Base-by-base conservation (phyloP, 768 basidiomycete genomes). In the Suillus decipiens region DNA sequence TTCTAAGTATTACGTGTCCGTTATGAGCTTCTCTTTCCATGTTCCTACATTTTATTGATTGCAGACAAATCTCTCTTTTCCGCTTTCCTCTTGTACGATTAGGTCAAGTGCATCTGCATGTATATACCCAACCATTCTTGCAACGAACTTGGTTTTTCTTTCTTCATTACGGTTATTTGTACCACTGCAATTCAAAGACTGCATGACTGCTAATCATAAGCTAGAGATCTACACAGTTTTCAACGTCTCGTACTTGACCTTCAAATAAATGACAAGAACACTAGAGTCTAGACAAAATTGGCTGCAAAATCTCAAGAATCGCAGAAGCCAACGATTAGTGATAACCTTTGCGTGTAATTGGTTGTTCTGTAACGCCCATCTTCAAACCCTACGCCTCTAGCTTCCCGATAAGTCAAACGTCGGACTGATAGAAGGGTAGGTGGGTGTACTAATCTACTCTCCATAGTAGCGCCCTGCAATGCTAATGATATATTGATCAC, bases 371-470 rank as follows among this genome's bases (percentile, higher is more conserved):
- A 10, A 34, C 17, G 51, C 17, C 10, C 31, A 19, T 19, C 33
- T 34, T 33, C 19, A 54, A 11, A n/a, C 51, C n/a, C n/a, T 36
- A 34, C 36, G 5, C 53, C 34, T 36, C 75, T 33, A 77, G 67
- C 59, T 65, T 70, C 36, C 72, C 73, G 8, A 76, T 43, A 59
- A 74, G 37, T 70, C 67, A 73, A 47, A 65, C 70, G 61, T 66
- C 71, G 12, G 65, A 65, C 63, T 36, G 62, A 61, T 56, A 75
- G 62, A 65, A 72, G 73, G 24, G 71, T 45, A 9, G 75, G 73
- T 22, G 71, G 71, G 50, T 75, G 73, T n/a, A 73, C 65, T 67
- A 69, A 73, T 50, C 70, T 68, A 28, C 70, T 68, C 54, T 74
- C 65, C 11, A 45, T 56, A n/a, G 75, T 76, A 47, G 76, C 10